Base-by-base conservation (phyloP, 2,329 filamentous ascomycete species). In the Reticulascus tulasneorum region DNA sequence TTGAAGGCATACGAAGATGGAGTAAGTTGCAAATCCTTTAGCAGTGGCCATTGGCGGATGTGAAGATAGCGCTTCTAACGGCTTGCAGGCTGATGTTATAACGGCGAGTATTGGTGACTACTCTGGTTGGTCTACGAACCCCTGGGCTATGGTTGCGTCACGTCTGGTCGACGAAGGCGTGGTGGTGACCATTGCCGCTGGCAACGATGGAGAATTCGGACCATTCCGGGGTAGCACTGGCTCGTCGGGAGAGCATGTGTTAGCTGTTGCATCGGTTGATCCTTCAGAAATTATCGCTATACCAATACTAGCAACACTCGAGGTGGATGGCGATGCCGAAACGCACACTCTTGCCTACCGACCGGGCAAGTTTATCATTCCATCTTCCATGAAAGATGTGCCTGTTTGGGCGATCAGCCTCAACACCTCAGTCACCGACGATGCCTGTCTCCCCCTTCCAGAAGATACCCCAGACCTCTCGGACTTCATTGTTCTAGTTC, bases 401-500 rank as follows among this genome's bases (percentile, higher is more conserved):
- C 37, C 35, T 16, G 23, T 44, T 10, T 43, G 32, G 42, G 27
- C 33, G 4, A 17, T 35, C 17, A 33, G 23, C 24, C 36, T 34
- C 18, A 23, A 23, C 25, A 29, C 37, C 26, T 36, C 41, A 1
- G 44, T 44, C 7, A 20, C 25, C 2, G 46, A 40, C 12, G 54
- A 56, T 20, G 53, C 45, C 12, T 60, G 55, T 31, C 9, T 38
- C 10, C 40, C 51, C 2, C 49, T 53, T 21, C 46, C 49, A 2
- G 40, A 37, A 4, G 42, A 36, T 21, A 47, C 47, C 0, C 59
- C 64, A 3, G 58, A 67, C 43, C 54, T 72, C 7, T 56, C 59
- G 5, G 46, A 53, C 4, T 55, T 58, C 24, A 49, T 70, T 15
- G 65, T 69, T 8, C 52, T 70, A 4, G 52, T 71, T 23, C 58